These are phyloP conservation scores for Neonectria punicea DNA, from an alignment of 2,329 filamentous ascomycete genomes.

Conservation along the genomic window DNA sequence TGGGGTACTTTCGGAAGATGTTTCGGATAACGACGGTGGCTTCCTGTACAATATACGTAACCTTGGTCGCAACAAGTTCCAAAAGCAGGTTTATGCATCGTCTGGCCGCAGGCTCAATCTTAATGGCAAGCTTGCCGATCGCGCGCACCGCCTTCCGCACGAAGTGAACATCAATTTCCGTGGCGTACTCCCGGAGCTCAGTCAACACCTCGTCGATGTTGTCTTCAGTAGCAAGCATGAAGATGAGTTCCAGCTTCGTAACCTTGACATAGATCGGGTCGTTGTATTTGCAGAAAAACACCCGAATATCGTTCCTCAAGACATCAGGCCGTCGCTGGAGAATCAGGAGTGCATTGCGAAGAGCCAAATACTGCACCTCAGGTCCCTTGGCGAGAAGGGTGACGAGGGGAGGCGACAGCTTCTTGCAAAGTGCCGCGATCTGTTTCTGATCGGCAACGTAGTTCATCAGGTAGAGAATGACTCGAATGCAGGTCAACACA, in stretches of 20 bases:
- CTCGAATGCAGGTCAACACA: slow-evolving; percentile 93
- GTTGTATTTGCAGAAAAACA: slow-evolving; percentile 99
- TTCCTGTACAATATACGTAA: slow-evolving; percentile 98
- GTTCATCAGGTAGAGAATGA: slow-evolving; percentile 98
- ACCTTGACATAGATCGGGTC: slow-evolving; percentile 99
- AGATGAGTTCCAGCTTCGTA: slow-evolving; percentile 97
- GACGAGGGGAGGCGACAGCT: slow-evolving; percentile 93
- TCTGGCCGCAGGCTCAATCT: slow-evolving; percentile 93
- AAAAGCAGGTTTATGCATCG: slow-evolving; percentile 93
- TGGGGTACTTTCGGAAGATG: slow-evolving; percentile 99
- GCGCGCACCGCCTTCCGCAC: slow-evolving; percentile 97
- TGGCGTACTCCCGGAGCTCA: slow-evolving; percentile 94
- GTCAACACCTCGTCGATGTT: slow-evolving; percentile 97
- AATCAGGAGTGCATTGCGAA: slow-evolving; percentile 93
- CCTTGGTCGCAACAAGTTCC: slow-evolving; percentile 95
- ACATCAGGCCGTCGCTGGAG: slow-evolving; percentile 93
- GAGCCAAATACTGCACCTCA: slow-evolving; percentile 96
- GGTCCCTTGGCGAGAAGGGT: slow-evolving; percentile 95
- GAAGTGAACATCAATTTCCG: slow-evolving; percentile 98
- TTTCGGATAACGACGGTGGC: slow-evolving; percentile 98
- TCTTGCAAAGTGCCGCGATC: slow-evolving; percentile 86
- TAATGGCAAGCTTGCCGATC: slow-evolving; percentile 97
- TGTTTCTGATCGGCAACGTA: slow-evolving; percentile 95
- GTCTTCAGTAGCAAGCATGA: slow-evolving; percentile 95
- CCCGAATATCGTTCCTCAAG: slow-evolving; percentile 92